phyloP scores from a whole-genome alignment of 345 rosid genomes.

The Mercurialis annua region DNA sequence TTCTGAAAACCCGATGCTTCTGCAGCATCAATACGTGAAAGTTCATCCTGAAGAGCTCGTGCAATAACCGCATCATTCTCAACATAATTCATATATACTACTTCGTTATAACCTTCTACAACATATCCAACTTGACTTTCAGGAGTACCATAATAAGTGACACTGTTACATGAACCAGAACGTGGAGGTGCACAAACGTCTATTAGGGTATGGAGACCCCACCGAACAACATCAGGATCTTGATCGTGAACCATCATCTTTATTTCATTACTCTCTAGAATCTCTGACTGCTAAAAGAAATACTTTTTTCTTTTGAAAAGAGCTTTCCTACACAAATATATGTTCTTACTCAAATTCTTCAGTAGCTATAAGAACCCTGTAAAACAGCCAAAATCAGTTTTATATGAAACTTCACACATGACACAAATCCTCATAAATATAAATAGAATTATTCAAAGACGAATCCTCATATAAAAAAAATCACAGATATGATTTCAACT shows the following conservation, averaged over 20 bases:
- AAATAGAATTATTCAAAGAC: too few relatives aligned
- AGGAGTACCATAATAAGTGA: constrained; percentile 48
- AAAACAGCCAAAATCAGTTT: constrained; percentile 2
- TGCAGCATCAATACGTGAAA: constrained; percentile 52
- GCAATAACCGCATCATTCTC: constrained; percentile 84
- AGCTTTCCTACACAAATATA: background rate
- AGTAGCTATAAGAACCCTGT: background rate
- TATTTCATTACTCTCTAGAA: constrained; percentile 4
- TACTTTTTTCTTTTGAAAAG: too few relatives aligned
- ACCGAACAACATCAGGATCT: constrained; percentile 73
- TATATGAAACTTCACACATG: too few relatives aligned
- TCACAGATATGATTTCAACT: too few relatives aligned
- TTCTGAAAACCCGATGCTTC: constrained; percentile 44
- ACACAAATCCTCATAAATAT: background rate
- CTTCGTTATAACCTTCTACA: constrained; percentile 49
- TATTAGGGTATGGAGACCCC: constrained; percentile 66
- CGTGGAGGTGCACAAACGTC: constrained; percentile 54
- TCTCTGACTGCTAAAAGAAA: background rate
- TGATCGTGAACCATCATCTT: constrained; percentile 38
- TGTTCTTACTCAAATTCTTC: constrained; percentile 4
- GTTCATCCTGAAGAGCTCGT: constrained; percentile 67
- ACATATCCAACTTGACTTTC: constrained; percentile 45
- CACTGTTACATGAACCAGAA: constrained; percentile 46
- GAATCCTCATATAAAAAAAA: background rate
- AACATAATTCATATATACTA: constrained; percentile 27